A percentile compares a stretch with the other conserved stretches of the same genome.
Evolutionary conservation across 208 protist genomes (phyloP).

Genomic region (Trichomonas vaginalis): DNA sequence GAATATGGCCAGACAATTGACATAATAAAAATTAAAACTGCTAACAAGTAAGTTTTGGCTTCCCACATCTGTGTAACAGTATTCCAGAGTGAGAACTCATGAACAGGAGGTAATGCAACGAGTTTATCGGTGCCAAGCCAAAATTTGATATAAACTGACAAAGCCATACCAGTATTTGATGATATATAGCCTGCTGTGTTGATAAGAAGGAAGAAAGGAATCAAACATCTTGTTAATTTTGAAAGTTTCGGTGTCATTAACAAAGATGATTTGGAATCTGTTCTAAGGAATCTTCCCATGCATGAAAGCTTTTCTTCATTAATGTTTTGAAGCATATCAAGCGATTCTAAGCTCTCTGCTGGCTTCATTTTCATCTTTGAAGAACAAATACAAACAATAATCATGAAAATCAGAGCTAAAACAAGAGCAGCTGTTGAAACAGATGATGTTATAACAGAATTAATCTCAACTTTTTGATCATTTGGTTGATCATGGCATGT

Average conservation of each 20-base stretch:
- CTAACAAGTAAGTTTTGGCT: slow-evolving; percentile 53
- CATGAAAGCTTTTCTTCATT: neutral
- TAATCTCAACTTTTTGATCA: too few relatives aligned
- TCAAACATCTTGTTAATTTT: neutral
- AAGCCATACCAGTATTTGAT: neutral
- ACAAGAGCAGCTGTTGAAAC: neutral
- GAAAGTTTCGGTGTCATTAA: neutral
- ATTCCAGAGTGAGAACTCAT: slow-evolving; percentile 58
- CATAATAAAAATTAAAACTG: slow-evolving; percentile 62
- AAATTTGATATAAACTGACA: neutral
- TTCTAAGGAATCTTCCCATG: neutral
- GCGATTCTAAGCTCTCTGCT: neutral
- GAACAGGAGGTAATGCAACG: slow-evolving; percentile 38
- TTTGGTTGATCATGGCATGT: neutral
- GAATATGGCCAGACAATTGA: slow-evolving; percentile 74
- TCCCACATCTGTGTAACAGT: slow-evolving; percentile 61
- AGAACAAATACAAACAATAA: too few relatives aligned
- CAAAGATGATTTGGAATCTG: neutral
- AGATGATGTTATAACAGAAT: neutral
- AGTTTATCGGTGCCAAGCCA: neutral
- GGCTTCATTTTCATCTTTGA: too few relatives aligned
- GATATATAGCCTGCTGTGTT: neutral
- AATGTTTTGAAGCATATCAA: neutral
- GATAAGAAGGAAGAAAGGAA: neutral
- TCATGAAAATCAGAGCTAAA: too few relatives aligned